Percentiles rank a stretch among this genome's conserved stretches.
Conservation (phyloP, 2,329 filamentous ascomycete species). For the Colletotrichum tanaceti region DNA sequence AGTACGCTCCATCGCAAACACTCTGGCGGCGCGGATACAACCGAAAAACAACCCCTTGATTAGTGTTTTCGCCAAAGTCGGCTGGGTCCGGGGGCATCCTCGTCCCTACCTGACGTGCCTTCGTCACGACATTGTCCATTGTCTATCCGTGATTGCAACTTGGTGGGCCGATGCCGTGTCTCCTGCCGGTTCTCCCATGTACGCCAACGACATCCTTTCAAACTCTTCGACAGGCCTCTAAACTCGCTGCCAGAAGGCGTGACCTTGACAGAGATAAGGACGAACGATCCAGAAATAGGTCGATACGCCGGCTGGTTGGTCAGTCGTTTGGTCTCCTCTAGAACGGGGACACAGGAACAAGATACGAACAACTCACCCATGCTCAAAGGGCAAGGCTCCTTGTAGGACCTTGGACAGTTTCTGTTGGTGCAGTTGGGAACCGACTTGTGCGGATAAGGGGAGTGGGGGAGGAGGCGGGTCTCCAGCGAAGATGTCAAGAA, state of each 20-base stretch:
- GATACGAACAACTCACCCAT: background rate
- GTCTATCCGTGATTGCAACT: background rate
- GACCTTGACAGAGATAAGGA: background rate
- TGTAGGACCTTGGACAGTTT: background rate
- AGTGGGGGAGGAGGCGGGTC: background rate
- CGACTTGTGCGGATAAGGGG: no score
- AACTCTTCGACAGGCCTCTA: background rate
- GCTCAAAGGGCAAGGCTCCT: background rate
- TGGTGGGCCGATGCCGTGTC: background rate
- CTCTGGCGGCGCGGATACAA: slow-evolving; percentile 28
- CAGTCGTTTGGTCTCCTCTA: no score
- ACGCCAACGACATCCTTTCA: background rate
- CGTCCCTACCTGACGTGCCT: background rate
- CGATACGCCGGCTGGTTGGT: no score
- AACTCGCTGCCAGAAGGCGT: no score
- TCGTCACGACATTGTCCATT: background rate
- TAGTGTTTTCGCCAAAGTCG: slow-evolving; percentile 17
- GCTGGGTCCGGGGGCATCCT: slow-evolving; percentile 4
- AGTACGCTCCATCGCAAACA: slow-evolving; percentile 15
- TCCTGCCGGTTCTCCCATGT: no score
- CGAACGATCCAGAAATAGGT: no score
- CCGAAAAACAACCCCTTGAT: slow-evolving; percentile 19
- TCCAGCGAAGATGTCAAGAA: background rate
- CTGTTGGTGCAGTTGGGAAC: background rate
- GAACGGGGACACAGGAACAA: background rate